A percentile compares a stretch with the other conserved stretches of the same genome.
These are phyloP conservation scores for Microascus cirrosus DNA, from an alignment of 2,329 filamentous ascomycete species.

Conservation along the genomic window DNA sequence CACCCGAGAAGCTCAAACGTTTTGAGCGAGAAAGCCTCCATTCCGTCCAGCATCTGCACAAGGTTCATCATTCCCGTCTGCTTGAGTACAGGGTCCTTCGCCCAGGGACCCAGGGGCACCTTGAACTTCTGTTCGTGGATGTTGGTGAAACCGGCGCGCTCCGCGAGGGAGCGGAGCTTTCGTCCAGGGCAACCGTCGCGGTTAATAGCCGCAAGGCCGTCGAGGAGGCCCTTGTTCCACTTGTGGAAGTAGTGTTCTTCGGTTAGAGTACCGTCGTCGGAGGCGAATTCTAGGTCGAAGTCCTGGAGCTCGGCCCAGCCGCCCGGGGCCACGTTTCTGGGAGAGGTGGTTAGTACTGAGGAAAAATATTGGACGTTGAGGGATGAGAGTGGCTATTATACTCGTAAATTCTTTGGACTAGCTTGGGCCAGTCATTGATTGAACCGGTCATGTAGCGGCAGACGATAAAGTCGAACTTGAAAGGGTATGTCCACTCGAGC, in stretches of 20 bases:
- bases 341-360: neutral
- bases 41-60: conserved; percentile 11
- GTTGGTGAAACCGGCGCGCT: conserved; percentile 31
- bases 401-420: conserved; percentile 27
- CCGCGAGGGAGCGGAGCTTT: conserved; percentile 9
- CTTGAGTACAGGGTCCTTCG: conserved; percentile 24
- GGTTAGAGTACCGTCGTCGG: conserved; percentile 15
- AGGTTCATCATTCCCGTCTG: conserved; percentile 15
- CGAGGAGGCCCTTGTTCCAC: conserved; percentile 12
- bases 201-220: conserved; percentile 12
- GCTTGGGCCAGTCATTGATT: conserved; percentile 40
- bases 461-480: conserved; percentile 40
- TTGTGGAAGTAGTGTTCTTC: conserved; percentile 11
- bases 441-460: conserved; percentile 43
- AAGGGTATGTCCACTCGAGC: conserved; percentile 12
- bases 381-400: conserved; percentile 7
- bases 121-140: conserved; percentile 36
- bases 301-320: conserved; percentile 46
- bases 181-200: conserved; percentile 17
- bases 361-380: neutral
- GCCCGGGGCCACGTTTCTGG: conserved; percentile 39
- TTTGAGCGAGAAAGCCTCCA: conserved; percentile 14
- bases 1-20: conserved; percentile 16
- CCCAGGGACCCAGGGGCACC: conserved; percentile 43
- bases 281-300: conserved; percentile 23